Conservation (phyloP, 345 rosid species). For the Gossypium rotundifolium region DNA sequence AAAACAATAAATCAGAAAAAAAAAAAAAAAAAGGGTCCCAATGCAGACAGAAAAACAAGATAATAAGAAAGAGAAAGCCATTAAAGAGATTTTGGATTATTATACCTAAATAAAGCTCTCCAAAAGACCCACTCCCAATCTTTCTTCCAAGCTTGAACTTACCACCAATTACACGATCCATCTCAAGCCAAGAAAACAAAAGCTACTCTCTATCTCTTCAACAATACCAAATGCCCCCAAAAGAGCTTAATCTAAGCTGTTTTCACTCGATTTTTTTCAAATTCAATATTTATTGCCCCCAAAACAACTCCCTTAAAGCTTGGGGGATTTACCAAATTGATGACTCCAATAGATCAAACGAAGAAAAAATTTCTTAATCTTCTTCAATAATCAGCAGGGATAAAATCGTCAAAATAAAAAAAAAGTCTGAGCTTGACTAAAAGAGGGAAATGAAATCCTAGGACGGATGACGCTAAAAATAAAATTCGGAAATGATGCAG, state of each 20-base stretch:
- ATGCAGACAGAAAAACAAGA: neutral
- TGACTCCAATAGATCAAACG: neutral
- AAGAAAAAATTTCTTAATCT: neutral
- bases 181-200: conserved; percentile 16
- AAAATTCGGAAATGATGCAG: neutral
- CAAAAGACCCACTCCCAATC: conserved; percentile 84
- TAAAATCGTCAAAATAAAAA: neutral
- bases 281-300: conserved; percentile 13
- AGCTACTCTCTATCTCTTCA: neutral
- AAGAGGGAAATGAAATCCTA: conserved; percentile 2
- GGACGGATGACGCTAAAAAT: neutral
- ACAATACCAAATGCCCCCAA: neutral
- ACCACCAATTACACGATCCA: conserved; percentile 59
- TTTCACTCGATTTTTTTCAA: conserved; percentile 17
- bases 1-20: neutral
- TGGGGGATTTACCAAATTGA: conserved; percentile 26
- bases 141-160: conserved; percentile 72
- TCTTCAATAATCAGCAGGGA: neutral
- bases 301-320: conserved; percentile 9
- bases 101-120: conserved; percentile 68
- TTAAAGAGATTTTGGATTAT: neutral
- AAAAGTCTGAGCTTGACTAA: neutral
- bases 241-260: conserved; percentile 12
- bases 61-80: neutral
- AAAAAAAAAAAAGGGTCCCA: neutral